phyloP scores from a whole-genome alignment of 768 basidiomycete species.

The Trametes sanguinea region DNA sequence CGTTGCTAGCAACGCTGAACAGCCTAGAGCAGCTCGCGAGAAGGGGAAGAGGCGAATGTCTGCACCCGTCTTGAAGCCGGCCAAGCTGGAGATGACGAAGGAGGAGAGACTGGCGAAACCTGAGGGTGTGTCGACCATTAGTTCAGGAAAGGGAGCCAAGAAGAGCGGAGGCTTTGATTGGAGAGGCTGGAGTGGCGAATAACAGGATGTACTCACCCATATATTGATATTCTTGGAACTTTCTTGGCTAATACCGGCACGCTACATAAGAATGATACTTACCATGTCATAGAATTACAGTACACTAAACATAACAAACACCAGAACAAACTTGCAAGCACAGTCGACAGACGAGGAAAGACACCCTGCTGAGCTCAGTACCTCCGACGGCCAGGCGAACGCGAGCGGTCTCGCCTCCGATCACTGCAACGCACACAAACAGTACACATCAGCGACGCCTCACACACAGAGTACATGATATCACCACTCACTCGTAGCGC shows the following conservation, averaged over 20 bases:
- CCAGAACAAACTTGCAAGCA: not conserved
- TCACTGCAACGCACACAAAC: constrained; percentile 22
- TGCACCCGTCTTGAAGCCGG: constrained; percentile 1
- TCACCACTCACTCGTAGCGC: constrained; percentile 67
- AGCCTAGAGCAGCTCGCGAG: not conserved
- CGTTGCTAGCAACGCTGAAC: not conserved
- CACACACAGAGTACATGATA: constrained; percentile 6
- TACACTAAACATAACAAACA: constrained; percentile 20
- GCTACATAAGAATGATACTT: not conserved
- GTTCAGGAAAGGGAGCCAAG: not conserved
- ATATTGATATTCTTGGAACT: not conserved
- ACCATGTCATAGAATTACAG: constrained; percentile 6
- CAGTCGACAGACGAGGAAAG: not conserved
- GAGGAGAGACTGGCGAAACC: not conserved
- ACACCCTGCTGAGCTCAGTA: constrained; percentile 20
- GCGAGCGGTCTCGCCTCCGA: constrained; percentile 34
- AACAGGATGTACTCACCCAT: too few species aligned
- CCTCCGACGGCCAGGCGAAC: constrained; percentile 33
- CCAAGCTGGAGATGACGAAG: not conserved
- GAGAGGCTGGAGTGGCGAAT: constrained; percentile 15
- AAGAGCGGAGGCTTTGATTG: constrained; percentile 15
- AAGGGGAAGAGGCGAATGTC: not conserved
- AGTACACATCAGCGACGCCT: constrained; percentile 9
- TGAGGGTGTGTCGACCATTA: not conserved
- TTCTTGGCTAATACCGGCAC: not conserved